Conservation (phyloP, 352 stramenopile species). For the Pythium vanterpoolii region DNA sequence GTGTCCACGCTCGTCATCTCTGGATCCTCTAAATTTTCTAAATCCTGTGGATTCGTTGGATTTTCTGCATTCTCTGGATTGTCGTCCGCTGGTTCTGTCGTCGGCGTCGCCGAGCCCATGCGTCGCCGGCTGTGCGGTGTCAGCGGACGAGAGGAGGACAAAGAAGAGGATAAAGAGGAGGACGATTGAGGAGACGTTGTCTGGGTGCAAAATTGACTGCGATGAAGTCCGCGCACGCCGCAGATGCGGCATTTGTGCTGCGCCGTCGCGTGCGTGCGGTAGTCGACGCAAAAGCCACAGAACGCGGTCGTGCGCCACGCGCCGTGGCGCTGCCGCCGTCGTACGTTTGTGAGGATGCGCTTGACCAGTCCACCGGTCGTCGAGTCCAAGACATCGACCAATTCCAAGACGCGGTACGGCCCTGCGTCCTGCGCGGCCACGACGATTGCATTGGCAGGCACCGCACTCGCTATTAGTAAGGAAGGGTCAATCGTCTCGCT, state of each 20-base stretch:
- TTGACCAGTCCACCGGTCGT: slow-evolving; percentile 76
- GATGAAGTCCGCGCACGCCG: slow-evolving; percentile 48
- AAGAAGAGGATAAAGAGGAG: neutral
- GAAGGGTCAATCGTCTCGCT: slow-evolving; percentile 1
- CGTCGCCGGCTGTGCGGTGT: slow-evolving; percentile 7
- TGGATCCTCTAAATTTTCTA: no score
- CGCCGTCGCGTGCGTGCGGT: slow-evolving; percentile 55
- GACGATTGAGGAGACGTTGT: neutral
- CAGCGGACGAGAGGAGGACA: neutral
- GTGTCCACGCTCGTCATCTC: neutral
- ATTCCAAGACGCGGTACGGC: slow-evolving; percentile 63
- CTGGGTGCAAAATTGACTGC: slow-evolving; percentile 52
- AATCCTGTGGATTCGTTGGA: no score
- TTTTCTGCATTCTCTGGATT: no score
- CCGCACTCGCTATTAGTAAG: neutral
- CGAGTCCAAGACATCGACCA: slow-evolving; percentile 74
- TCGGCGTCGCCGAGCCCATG: slow-evolving; percentile 1
- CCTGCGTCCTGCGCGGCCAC: slow-evolving; percentile 10
- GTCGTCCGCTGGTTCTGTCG: neutral
- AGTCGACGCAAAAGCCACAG: slow-evolving; percentile 66
- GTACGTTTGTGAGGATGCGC: slow-evolving; percentile 66
- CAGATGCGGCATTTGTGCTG: slow-evolving; percentile 71
- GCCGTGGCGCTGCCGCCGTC: slow-evolving; percentile 23
- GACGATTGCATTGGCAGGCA: no score
- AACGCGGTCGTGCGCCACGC: slow-evolving; percentile 41